Conservation (phyloP, 2,329 filamentous ascomycete genomes). For the Cryphonectria carpinicola region DNA sequence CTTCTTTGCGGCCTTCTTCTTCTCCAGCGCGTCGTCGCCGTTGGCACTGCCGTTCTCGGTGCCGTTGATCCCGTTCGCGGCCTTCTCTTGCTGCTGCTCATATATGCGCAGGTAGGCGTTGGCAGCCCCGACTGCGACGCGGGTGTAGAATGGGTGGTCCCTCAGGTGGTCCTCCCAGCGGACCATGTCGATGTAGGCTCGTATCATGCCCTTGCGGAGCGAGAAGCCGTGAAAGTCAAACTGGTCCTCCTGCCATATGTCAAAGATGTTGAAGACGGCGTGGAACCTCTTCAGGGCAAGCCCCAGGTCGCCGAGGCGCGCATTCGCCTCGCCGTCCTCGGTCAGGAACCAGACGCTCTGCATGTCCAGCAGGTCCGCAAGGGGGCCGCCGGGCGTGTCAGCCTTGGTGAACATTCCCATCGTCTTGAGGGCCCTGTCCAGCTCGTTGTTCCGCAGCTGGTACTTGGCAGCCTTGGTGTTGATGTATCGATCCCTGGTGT, state of each 20-base stretch:
- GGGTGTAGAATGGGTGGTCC: conserved; percentile 90
- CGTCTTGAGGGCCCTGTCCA: conserved; percentile 81
- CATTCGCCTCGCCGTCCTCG: conserved; percentile 89
- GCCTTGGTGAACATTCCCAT: conserved; percentile 94
- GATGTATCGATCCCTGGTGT: conserved; percentile 93
- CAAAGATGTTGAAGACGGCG: conserved; percentile 87
- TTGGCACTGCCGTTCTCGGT: conserved; percentile 40
- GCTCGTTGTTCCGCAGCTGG: conserved; percentile 89
- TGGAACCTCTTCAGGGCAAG: conserved; percentile 93
- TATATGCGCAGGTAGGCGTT: conserved; percentile 78
- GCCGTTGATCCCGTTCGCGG: conserved; percentile 66
- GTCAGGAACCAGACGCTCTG: conserved; percentile 97
- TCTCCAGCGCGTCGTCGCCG: conserved; percentile 66
- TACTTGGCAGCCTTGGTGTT: conserved; percentile 99
- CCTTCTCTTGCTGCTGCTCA: conserved; percentile 69
- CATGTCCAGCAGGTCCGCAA: conserved; percentile 95
- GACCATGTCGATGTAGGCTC: conserved; percentile 94
- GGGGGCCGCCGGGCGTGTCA: conserved; percentile 82
- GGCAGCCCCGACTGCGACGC: conserved; percentile 80
- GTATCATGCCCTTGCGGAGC: conserved; percentile 92
- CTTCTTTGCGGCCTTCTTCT: conserved; percentile 89
- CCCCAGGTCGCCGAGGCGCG: conserved; percentile 79
- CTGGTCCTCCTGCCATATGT: conserved; percentile 97
- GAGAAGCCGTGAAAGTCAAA: conserved; percentile 99
- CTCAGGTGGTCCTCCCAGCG: conserved; percentile 91